These are phyloP conservation scores for Asterochloris erici DNA, from an alignment of 139 green algal genomes.

Conservation along the genomic window DNA sequence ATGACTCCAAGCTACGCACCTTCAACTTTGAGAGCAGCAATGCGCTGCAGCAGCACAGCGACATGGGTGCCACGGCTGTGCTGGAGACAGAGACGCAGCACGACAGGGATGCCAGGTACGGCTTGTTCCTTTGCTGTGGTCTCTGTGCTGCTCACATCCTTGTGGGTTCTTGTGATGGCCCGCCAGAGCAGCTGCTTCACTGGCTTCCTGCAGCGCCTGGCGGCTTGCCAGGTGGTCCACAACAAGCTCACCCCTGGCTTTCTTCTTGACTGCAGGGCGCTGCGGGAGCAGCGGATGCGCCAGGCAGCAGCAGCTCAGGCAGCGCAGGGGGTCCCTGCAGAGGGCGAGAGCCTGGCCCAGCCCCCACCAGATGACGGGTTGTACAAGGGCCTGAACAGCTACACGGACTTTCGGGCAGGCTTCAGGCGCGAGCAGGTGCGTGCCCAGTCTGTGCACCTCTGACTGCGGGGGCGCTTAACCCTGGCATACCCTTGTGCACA, in stretches of 20 bases:
- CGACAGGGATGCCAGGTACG: conserved; percentile 67
- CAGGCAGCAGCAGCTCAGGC: conserved; percentile 25
- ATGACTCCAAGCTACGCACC: conserved; percentile 17
- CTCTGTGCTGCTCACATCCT: not conserved
- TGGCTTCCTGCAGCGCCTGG: no score
- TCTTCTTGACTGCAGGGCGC: conserved; percentile 36
- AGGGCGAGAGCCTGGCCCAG: not conserved
- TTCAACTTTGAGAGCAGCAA: conserved; percentile 47
- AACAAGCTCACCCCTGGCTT: no score
- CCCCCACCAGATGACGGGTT: conserved; percentile 29
- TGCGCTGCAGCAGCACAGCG: conserved; percentile 36
- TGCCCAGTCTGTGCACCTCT: no score
- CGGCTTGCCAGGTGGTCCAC: no score
- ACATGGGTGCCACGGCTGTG: conserved; percentile 53
- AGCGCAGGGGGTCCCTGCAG: conserved; percentile 14
- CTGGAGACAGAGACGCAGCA: conserved; percentile 79
- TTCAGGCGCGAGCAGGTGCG: conserved; percentile 50
- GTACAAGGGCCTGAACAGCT: conserved; percentile 80
- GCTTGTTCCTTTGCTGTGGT: not conserved
- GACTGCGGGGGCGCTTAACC: no score
- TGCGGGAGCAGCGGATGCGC: conserved; percentile 53
- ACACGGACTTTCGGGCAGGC: conserved; percentile 74
- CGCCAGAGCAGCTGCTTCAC: not conserved
- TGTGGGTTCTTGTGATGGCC: not conserved
- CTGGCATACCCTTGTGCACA: no score